Base-by-base conservation (phyloP, 2,329 filamentous ascomycete genomes). In the Colletotrichum australisinense region DNA sequence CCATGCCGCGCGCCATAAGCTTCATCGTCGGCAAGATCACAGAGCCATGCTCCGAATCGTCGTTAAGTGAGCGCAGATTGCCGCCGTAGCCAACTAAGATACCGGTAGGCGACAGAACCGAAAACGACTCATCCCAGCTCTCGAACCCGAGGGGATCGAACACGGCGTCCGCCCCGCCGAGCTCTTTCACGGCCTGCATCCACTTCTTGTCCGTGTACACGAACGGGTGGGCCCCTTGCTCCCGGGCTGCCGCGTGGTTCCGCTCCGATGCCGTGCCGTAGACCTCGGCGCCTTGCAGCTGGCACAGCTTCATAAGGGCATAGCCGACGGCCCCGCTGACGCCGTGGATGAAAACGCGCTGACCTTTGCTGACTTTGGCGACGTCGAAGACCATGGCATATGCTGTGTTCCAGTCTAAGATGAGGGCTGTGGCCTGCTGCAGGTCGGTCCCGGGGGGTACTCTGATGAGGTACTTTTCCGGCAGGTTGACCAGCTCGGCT, bases 91-190 rank as follows among this genome's bases (percentile, higher is more conserved):
- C 83, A 1, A 86, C 81, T 3, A 86, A 77, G 46, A 82, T 78
- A n/a, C 85, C 86, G n/a, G 77, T 79, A 5, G 79, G 75, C 4
- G 78, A 57, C 22, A 88, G 79, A 52, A 88, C 86, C 3, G 79
- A 78, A 79, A 82, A 88, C 12, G 84, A 86, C 76, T 88, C 86
- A 70, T 88, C 86, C 76, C 81, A 88, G 72, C 85, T 86, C 73
- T 88, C 85, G 74, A 85, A 87, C 52, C 86, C 86, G 3, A 88
- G 83, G 0, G 87, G 80, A 30, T 88, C 87, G 59, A 86, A 87
- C 24, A 87, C 84, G 24, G 82, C 83, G 66, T 88, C 82, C 0
- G 82, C 86, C 24, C 87, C 86, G 12, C 86, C 87, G 8, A 85
- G 75, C 6, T 76, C 78, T 58, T 84, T 82, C 84, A 88, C 87